Base-by-base conservation (phyloP, 1,284 basidiomycete genomes). In the Polyporus tsugae region DNA sequence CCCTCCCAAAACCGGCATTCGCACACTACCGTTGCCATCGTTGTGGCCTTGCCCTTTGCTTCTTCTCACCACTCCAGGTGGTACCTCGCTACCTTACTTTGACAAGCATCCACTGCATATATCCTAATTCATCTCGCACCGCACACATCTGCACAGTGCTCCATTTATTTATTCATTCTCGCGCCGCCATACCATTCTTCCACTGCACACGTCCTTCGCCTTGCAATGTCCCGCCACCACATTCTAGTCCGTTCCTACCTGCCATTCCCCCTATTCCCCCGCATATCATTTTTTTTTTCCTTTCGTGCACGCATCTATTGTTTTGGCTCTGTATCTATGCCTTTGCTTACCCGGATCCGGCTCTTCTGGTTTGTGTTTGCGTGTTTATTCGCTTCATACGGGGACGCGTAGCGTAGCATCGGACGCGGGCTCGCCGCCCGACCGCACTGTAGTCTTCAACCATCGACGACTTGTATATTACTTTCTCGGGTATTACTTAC, bases 71-170 rank as follows among this genome's bases (percentile, higher is more conserved):
- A 19, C 19, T 52, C 33, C 25, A 39, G 25, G 55, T 55, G 60
- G 65, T 33, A 46, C 46, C 35, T 57, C 52, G 46, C 35, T 67
- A 70, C 62, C 46, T 65, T 70, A 72, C 62, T 41, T 58, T 61
- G 53, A 29, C 55, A 57, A 55, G 65, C 68, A 59, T 65, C 61
- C 67, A 29, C 39, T 71, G 67, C 73, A 72, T 69, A 74, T 74
- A 74, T 74, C 73, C 73, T 74, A 74, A 71, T 74, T 60, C 63
- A 6, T 59, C 49, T 63, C 25, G 33, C 46, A 53, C 42, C 22
- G 19, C 42, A 33, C 29, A 9, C 42, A 36, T 44, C 42, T 35
- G 49, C 67, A 62, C 70, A 71, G 69, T 72, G 72, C 73, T 69
- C 33, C 53, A 33, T 42, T 60, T 72, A 64, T 70, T 68, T 74